Percentiles rank a stretch among this genome's conserved stretches.
Conservation (phyloP, 495 filamentous ascomycete genomes). For the Achaetomiella virescens region DNA sequence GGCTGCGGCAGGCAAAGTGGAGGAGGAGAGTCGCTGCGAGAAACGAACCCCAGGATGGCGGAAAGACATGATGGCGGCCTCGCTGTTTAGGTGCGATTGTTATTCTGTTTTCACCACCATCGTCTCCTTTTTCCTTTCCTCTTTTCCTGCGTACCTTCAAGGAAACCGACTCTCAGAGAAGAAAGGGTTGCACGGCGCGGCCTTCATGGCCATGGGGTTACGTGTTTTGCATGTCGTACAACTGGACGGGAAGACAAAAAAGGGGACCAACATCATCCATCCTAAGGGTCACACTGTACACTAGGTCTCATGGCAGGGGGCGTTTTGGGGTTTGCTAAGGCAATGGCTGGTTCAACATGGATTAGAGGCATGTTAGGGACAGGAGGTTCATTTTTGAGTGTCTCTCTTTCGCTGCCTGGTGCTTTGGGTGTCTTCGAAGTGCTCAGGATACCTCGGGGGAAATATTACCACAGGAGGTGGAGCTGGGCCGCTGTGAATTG, state of each 20-base stretch:
- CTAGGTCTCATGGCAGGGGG: conserved; percentile 20
- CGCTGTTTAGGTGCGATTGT: not conserved
- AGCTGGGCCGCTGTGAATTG: not conserved
- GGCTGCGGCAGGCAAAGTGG: not conserved
- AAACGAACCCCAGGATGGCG: not conserved
- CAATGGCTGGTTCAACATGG: conserved; percentile 14
- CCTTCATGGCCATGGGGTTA: not conserved
- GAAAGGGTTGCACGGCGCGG: not conserved
- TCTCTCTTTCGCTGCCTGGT: not conserved
- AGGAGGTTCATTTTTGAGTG: not conserved
- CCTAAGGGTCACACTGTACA: conserved; percentile 13
- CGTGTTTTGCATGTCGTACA: conserved; percentile 8
- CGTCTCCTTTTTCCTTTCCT: not conserved
- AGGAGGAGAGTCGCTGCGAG: conserved; percentile 3
- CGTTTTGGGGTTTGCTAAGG: conserved; percentile 15
- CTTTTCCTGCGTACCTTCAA: not conserved
- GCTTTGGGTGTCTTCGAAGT: too few species aligned
- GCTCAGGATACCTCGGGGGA: too few species aligned
- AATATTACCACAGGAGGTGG: too few species aligned
- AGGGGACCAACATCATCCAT: conserved; percentile 18
- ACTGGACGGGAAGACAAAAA: conserved; percentile 14
- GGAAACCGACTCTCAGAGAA: not conserved
- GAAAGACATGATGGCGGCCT: conserved; percentile 3
- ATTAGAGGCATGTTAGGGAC: not conserved
- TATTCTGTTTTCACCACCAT: not conserved